phyloP scores from a whole-genome alignment of 257 asterid species.

The Solanum corneliomulleri region DNA sequence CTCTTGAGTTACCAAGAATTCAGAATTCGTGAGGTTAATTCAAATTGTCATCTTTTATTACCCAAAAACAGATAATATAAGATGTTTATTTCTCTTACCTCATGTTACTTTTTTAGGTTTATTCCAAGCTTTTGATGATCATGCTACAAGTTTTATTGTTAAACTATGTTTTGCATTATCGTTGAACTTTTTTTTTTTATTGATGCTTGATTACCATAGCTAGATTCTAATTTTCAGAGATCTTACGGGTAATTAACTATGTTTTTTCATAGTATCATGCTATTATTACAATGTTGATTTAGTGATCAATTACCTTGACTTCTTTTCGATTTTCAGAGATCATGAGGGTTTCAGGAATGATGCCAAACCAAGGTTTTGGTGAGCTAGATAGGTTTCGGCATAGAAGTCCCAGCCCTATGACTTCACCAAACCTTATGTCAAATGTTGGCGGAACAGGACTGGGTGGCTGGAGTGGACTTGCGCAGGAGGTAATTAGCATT shows the following conservation, averaged over 20 bases:
- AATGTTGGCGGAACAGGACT: constrained; percentile 58
- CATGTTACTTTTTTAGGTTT: not conserved
- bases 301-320: not conserved
- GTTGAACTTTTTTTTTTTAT: not conserved
- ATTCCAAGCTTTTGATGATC: not conserved
- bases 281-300: not conserved
- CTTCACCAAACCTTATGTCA: constrained; percentile 64
- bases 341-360: constrained; percentile 60
- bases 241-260: not conserved
- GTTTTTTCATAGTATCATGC: not conserved
- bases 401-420: constrained; percentile 98
- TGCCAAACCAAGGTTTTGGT: constrained; percentile 67
- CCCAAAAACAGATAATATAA: not conserved
- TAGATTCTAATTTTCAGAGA: not conserved
- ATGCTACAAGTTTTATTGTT: not conserved
- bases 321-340: constrained; percentile 33
- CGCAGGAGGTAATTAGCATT: constrained; percentile 47
- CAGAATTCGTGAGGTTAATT: not conserved
- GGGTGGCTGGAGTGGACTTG: constrained; percentile 71
- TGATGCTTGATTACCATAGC: not conserved
- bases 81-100: not conserved
- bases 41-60: not conserved
- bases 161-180: not conserved
- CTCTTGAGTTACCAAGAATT: not conserved
- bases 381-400: constrained; percentile 81